Evolutionary conservation across 1,284 basidiomycete genomes (phyloP), one percentile per base, ranked within the genome.

Genomic region (Cutaneotrichosporon cutaneum): DNA sequence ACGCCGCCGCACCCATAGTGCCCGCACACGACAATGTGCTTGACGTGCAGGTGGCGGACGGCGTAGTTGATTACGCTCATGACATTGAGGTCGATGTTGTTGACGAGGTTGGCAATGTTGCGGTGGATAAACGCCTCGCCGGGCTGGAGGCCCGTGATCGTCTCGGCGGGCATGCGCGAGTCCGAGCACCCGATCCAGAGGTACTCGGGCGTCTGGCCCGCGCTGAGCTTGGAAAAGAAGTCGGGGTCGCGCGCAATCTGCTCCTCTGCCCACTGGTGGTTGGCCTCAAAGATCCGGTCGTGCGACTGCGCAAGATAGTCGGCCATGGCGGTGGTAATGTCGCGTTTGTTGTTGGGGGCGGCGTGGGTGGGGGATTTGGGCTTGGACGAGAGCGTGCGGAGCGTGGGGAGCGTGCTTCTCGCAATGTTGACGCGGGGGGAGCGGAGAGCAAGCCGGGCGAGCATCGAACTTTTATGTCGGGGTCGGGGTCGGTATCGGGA

Each of bases 101-200:
- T 60, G 26, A 65, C 64, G 36, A 65, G 45, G 58, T 65, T 65
- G 45, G 64, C 64, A 44, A 65, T 65, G 64, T 65, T 65, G 58
- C 64, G 60, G 64, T 65, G 64, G 61, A 65, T 65, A 50, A 65
- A 65, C 16, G 64, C 64, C 64, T 65, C 60, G 21, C 64, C 64
- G 24, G 64, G 64, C 52, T 65, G 32, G 21, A 65, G 60, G 33
- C 64, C 64, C 22, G 64, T 62, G 58, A 65, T 65, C 21, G 47
- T 21, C 64, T 65, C 64, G 55, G 64, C 64, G 21, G 64, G 64
- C 51, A 65, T 65, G 61, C 64, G 64, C 55, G 55, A 58, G 64
- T 65, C 64, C 2, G 39, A 39, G 58, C 64, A 65, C 14, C 64
- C 64, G 47, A 65, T 62, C 64, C 64, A 65, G 32, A 65, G 64